Conservation (phyloP, 306 rosid genomes). For the Abrus pulchellus region DNA sequence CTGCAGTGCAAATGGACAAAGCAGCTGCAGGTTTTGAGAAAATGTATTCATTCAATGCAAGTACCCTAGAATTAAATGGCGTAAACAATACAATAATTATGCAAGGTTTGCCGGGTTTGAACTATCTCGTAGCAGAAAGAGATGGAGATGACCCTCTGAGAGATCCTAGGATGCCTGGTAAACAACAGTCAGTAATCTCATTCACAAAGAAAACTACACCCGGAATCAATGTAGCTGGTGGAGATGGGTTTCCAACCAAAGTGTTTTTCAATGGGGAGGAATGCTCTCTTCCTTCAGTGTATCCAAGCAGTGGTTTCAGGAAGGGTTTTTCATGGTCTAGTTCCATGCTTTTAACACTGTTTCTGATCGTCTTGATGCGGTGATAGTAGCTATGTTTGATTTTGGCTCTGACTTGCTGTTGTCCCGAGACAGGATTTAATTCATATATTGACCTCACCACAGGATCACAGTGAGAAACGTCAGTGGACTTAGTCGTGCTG, state of each 20-base stretch:
- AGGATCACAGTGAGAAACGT: conserved; percentile 43
- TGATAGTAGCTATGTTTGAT: conserved; percentile 46
- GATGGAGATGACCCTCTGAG: conserved; percentile 69
- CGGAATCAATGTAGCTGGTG: conserved; percentile 63
- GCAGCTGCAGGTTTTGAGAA: conserved; percentile 85
- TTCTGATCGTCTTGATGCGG: conserved; percentile 54
- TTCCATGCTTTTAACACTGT: conserved; percentile 47
- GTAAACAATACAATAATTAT: conserved; percentile 76
- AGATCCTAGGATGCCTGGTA: conserved; percentile 96
- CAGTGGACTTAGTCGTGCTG: conserved; percentile 39
- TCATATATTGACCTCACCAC: conserved; percentile 38
- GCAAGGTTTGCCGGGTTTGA: conserved; percentile 80
- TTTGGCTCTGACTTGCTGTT: conserved; percentile 4
- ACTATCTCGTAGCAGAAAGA: conserved; percentile 89
- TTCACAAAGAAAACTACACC: conserved; percentile 86
- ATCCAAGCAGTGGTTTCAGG: conserved; percentile 62
- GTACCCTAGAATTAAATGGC: conserved; percentile 54
- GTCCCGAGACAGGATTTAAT: conserved; percentile 41
- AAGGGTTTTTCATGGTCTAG: conserved; percentile 48
- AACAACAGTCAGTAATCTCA: conserved; percentile 93
- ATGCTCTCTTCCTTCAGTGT: conserved; percentile 77
- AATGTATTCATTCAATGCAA: conserved; percentile 92
- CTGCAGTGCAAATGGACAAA: conserved; percentile 86
- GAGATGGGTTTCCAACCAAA: conserved; percentile 92
- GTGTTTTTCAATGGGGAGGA: conserved; percentile 97